Evolutionary conservation across 768 basidiomycete species (phyloP).

Genomic region (Kwoniella dendrophila): DNA sequence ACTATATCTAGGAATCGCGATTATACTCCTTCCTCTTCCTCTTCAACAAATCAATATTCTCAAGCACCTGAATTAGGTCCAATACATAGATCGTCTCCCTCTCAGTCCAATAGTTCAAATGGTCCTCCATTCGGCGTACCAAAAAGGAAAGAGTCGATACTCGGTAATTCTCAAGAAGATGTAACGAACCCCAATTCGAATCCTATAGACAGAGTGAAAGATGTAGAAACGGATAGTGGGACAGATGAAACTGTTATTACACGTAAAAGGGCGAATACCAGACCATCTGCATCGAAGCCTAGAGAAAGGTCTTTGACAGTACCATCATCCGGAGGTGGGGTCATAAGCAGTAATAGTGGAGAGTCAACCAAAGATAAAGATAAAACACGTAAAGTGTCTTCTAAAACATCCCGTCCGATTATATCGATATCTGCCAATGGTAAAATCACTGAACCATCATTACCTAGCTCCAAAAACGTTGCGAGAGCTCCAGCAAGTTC

Average conservation of each 20-base stretch:
- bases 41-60: neutral
- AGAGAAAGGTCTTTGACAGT: conserved; percentile 14
- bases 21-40: neutral
- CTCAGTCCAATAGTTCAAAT: neutral
- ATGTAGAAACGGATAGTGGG: conserved; percentile 19
- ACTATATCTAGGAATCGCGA: conserved; percentile 1
- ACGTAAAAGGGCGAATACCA: conserved; percentile 17
- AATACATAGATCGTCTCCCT: conserved; percentile 1
- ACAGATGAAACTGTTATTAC: conserved; percentile 11
- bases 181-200: neutral
- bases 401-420: conserved; percentile 10
- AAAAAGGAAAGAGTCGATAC: conserved; percentile 25
- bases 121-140: conserved; percentile 31
- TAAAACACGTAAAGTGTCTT: conserved; percentile 6
- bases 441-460: conserved; percentile 7
- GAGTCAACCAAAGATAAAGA: neutral
- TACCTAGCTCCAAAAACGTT: conserved; percentile 9
- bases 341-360: neutral
- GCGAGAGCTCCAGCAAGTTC: conserved; percentile 32
- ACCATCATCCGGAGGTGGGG: conserved; percentile 2
- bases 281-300: neutral
- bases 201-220: conserved; percentile 6
- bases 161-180: neutral
- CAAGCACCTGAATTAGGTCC: conserved; percentile 14
- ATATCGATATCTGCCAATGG: conserved; percentile 11